Percentiles rank a stretch among this genome's conserved stretches.
Evolutionary conservation across 495 filamentous ascomycete genomes (phyloP).

Genomic region (Aspergillus ellipticus): DNA sequence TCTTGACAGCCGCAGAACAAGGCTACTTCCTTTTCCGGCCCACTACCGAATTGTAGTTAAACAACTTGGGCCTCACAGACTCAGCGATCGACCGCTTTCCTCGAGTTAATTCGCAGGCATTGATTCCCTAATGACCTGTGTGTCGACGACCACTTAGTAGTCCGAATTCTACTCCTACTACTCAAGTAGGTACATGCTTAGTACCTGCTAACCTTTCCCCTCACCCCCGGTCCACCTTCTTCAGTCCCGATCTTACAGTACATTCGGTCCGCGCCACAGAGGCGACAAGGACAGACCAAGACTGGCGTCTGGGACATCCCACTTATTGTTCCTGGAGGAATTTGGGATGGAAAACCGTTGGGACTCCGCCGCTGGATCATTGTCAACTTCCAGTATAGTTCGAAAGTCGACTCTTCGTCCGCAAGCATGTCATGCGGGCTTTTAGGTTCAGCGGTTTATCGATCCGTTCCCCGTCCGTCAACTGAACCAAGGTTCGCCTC

Average conservation of each 20-base stretch:
- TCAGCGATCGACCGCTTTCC: conserved; percentile 6
- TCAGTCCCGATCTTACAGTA: conserved; percentile 4
- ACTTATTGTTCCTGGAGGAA: not conserved
- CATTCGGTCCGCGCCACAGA: conserved; percentile 9
- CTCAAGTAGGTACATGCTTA: not conserved
- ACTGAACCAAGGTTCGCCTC: conserved; percentile 13
- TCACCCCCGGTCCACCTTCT: conserved; percentile 4
- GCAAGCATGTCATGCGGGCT: conserved; percentile 35
- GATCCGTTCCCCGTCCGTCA: conserved; percentile 34
- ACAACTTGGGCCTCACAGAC: conserved; percentile 10
- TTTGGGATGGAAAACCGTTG: conserved; percentile 1
- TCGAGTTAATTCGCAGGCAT: not conserved
- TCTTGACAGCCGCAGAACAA: conserved; percentile 5
- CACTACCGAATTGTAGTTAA: conserved; percentile 10
- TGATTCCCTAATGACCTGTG: not conserved
- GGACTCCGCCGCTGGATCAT: conserved; percentile 13
- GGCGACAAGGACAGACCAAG: not conserved
- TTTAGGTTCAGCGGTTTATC: conserved; percentile 41
- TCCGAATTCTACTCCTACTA: conserved; percentile 4
- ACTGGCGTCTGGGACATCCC: not conserved
- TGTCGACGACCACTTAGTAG: no score
- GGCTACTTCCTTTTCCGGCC: conserved; percentile 11
- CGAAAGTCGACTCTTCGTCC: conserved; percentile 14
- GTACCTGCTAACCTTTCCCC: not conserved
- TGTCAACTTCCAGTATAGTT: conserved; percentile 20